These are phyloP conservation scores for Fomes fomentarius DNA, from an alignment of 1,284 basidiomycete genomes.

Conservation along the genomic window DNA sequence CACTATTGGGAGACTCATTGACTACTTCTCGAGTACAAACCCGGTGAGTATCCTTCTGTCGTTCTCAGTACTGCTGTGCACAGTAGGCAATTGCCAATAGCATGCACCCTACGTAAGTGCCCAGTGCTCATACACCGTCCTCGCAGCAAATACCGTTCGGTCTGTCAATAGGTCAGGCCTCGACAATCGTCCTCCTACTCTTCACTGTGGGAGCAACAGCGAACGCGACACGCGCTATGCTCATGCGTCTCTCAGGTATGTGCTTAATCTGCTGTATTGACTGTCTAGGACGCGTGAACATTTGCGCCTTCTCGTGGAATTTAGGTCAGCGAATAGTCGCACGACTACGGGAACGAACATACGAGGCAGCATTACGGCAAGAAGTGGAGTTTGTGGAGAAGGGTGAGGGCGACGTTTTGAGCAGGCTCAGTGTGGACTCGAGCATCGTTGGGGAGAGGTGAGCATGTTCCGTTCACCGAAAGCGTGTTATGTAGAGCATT, in stretches of 20 bases:
- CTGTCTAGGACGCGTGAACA: not conserved
- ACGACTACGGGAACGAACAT: conserved; percentile 83
- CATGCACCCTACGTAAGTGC: not conserved
- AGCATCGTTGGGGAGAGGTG: conserved; percentile 95
- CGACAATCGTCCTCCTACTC: conserved; percentile 72
- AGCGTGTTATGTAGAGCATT: too few species aligned
- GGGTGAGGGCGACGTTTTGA: conserved; percentile 94
- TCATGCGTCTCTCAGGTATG: conserved; percentile 85
- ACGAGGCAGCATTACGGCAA: conserved; percentile 81
- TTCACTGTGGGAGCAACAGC: conserved; percentile 89
- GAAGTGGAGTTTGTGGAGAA: conserved; percentile 93
- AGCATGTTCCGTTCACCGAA: too few species aligned
- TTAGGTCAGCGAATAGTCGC: conserved; percentile 91
- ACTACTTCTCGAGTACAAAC: conserved; percentile 79
- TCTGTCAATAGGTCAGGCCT: conserved; percentile 82
- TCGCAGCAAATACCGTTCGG: conserved; percentile 75
- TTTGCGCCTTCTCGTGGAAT: not conserved
- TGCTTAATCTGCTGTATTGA: conserved; percentile 1
- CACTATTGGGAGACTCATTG: conserved; percentile 89
- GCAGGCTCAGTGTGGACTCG: conserved; percentile 89
- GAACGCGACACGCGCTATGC: conserved; percentile 85
- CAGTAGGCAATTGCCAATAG: too few species aligned
- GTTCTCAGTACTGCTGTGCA: conserved; percentile 10
- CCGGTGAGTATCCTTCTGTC: conserved; percentile 54
- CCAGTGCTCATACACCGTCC: not conserved